Conservation (phyloP, 768 basidiomycete species). For the Hypholoma fasciculare region DNA sequence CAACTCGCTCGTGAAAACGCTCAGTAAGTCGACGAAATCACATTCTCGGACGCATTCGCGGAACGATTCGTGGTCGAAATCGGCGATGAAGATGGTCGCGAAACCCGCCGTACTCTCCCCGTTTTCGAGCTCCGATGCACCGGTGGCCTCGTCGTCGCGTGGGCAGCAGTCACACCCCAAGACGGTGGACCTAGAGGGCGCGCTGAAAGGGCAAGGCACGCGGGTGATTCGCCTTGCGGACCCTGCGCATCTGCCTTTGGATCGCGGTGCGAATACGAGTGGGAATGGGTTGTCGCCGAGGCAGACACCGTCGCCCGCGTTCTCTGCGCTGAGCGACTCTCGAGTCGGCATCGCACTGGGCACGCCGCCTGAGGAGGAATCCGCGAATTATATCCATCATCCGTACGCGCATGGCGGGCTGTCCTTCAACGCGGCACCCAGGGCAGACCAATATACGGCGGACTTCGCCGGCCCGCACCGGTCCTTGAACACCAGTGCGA, state of each 20-base stretch:
- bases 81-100: slow-evolving; percentile 41
- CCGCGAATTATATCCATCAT: slow-evolving; percentile 39
- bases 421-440: slow-evolving; percentile 21
- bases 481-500: slow-evolving; percentile 11
- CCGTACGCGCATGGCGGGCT: slow-evolving; percentile 50
- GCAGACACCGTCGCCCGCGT: slow-evolving; percentile 20
- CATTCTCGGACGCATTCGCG: slow-evolving; percentile 40
- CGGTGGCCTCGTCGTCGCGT: too few relatives aligned
- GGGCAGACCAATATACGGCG: slow-evolving; percentile 2
- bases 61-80: slow-evolving; percentile 43
- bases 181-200: slow-evolving; percentile 34
- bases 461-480: slow-evolving; percentile 40
- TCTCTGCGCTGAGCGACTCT: slow-evolving; percentile 29
- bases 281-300: background rate
- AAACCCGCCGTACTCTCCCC: slow-evolving; percentile 29
- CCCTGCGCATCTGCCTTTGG: slow-evolving; percentile 35
- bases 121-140: background rate
- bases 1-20: slow-evolving; percentile 36
- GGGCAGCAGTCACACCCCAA: slow-evolving; percentile 1
- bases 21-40: slow-evolving; percentile 33
- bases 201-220: slow-evolving; percentile 38
- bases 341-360: slow-evolving; percentile 39
- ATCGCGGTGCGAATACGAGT: slow-evolving; percentile 14
- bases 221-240: slow-evolving; percentile 43
- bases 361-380: slow-evolving; percentile 29